Percentiles rank a stretch among this genome's conserved stretches.
These are phyloP conservation scores for Fusarium marasasianum DNA, from an alignment of 2,329 filamentous ascomycete genomes.

Conservation along the genomic window DNA sequence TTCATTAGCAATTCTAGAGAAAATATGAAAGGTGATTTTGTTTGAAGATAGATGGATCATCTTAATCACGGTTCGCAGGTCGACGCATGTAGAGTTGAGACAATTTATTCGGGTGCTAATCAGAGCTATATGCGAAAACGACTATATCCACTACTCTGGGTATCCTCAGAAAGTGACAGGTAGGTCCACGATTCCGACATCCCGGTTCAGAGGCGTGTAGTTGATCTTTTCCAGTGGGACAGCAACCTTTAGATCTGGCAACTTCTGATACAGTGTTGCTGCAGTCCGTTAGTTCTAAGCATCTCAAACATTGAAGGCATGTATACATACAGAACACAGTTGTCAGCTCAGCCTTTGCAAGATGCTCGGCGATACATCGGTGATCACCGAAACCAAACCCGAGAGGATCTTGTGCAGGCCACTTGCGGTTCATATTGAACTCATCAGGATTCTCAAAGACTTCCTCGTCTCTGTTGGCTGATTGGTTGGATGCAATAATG, in stretches of 20 bases:
- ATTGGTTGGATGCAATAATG: conserved; percentile 58
- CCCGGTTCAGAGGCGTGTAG: conserved; percentile 14
- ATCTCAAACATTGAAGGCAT: accelerated
- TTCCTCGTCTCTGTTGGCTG: conserved; percentile 58
- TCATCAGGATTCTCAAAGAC: conserved; percentile 52
- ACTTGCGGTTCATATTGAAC: conserved; percentile 55
- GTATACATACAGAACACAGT: conserved; percentile 10
- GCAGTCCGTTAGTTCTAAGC: accelerated
- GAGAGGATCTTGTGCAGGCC: conserved; percentile 47
- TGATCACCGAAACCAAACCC: conserved; percentile 59
- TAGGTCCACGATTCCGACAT: conserved; percentile 15
- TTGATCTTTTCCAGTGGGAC: conserved; percentile 15
- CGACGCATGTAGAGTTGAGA: not conserved
- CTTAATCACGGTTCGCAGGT: accelerated
- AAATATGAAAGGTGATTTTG: no score
- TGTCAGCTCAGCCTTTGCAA: conserved; percentile 44
- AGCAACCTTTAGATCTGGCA: conserved; percentile 6
- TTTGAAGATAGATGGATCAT: not conserved
- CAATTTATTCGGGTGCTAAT: not conserved
- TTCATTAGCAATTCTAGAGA: no score
- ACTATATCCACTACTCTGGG: not conserved
- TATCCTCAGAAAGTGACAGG: conserved; percentile 11
- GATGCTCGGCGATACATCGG: conserved; percentile 56
- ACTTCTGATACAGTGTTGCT: conserved; percentile 16
- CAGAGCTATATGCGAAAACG: not conserved